Evolutionary conservation across 495 filamentous ascomycete genomes (phyloP).

Genomic region (Daldinia childiae): DNA sequence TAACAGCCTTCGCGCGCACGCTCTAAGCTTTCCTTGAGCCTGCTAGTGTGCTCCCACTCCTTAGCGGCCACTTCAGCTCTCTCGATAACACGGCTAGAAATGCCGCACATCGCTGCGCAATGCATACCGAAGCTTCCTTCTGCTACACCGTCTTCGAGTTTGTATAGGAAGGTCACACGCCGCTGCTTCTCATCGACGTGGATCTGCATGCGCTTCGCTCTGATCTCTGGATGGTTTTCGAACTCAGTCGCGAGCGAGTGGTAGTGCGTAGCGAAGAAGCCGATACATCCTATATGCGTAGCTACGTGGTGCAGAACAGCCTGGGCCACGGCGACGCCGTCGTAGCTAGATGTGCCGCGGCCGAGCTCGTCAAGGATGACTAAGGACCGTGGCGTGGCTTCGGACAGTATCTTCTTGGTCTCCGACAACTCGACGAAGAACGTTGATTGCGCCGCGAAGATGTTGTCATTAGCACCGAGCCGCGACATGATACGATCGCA

Average conservation of each 20-base stretch:
- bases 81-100: slow-evolving; percentile 82
- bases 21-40: slow-evolving; percentile 88
- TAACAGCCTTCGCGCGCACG: slow-evolving; percentile 76
- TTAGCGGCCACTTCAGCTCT: slow-evolving; percentile 88
- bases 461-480: slow-evolving; percentile 97
- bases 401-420: slow-evolving; percentile 96
- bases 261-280: slow-evolving; percentile 99
- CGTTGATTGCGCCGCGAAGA: slow-evolving; percentile 96
- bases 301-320: slow-evolving; percentile 95
- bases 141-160: slow-evolving; percentile 92
- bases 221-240: slow-evolving; percentile 84
- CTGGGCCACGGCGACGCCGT: slow-evolving; percentile 96
- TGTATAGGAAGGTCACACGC: slow-evolving; percentile 93
- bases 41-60: slow-evolving; percentile 94
- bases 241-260: slow-evolving; percentile 94
- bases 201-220: slow-evolving; percentile 89
- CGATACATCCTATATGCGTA: slow-evolving; percentile 89
- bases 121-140: slow-evolving; percentile 99
- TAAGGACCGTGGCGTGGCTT: slow-evolving; percentile 92
- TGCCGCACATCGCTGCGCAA: slow-evolving; percentile 98
- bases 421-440: slow-evolving; percentile 99
- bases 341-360: slow-evolving; percentile 91
- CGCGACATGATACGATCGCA: slow-evolving; percentile 99
- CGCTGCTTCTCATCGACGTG: slow-evolving; percentile 86
- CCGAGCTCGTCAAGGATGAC: slow-evolving; percentile 98